Base-by-base conservation (phyloP, 2,329 filamentous ascomycete species). In the Sclerotiophoma versabilis region DNA sequence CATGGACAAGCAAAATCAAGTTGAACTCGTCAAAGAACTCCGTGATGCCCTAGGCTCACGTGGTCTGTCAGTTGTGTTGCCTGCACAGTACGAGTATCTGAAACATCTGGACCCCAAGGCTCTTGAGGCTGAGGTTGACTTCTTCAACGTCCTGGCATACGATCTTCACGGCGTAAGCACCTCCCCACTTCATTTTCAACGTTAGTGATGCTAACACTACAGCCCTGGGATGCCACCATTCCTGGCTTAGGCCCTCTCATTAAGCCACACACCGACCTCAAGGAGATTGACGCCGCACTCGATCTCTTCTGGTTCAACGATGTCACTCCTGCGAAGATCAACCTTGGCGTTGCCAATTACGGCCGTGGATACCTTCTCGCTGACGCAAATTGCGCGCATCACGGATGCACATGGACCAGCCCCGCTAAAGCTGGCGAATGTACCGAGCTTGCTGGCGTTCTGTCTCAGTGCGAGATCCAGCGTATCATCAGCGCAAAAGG, bases 291-390 rank as follows among this genome's bases (percentile, higher is more conserved):
- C 5, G 23, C 59, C 0, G 71, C 71, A 0, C 41, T 80, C 0
- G 73, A 81, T 3, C 75, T 83, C 0, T 63, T 83, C 4, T 83
- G 81, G 79, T 69, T 78, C 7, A 76, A 73, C 25, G 60, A 75
- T 19, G 64, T 84, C 1, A 58, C 68, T 0, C 71, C 81, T 0
- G 39, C 56, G 0, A 79, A 81, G 48, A 59, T 84, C 4, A 68
- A 64, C 3, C 48, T 84, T 7, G 81, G 81, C 1, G 27, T 79
- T 2, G 78, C 71, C 3, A 83, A 80, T 53, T 83, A 83, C 57
- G 78, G 79, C 4, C 69, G 74, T 2, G 63, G 62, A 1, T 77
- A 74, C 49, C 71, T 64, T 0, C 51, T 66, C 6, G 36, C 51
- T 1, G 57, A 68, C 33, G 26, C 54, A 3, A 39, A 29, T 3